Base-by-base conservation (phyloP, 768 basidiomycete genomes). In the Nidula microcarpa region DNA sequence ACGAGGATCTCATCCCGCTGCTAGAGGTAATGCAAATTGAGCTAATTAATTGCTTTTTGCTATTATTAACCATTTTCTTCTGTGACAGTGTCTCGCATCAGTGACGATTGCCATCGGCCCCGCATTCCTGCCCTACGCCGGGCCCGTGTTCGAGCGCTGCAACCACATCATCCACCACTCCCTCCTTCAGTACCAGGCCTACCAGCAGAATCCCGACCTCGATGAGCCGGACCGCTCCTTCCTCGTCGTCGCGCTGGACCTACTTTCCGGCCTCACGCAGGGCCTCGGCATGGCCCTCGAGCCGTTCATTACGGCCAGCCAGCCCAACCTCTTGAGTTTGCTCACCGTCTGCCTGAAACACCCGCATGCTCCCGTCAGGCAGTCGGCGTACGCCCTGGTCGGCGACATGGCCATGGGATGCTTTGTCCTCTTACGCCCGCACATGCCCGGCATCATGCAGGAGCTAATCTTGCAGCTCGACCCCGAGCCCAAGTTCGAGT, bases 351-450 rank as follows among this genome's bases (percentile, higher is more conserved):
- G 96, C 70, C 74, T 99, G 47, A 94, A 94, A 73, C 94, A 98
- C 70, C 94, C 94, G 18, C 94, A 98, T 68, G 90, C 96, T 9
- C 86, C 94, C 1, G 94, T 99, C 6, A 81, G 96, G 51, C 97
- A 98, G 70, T 95, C 93, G 1, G 94, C 94, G 13, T 97, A 98
- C 67, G 97, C 97, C n/a, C 85, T 99, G 8, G 90, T 99, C 33
- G 97, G 97, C 23, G 97, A 99, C 68, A 81, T 98, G 70, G 96
- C 97, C 2, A 98, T 99, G 84, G 89, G 91, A 43, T 96, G 94
- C 74, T 98, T 98, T 74, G 68, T 76, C 7, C 72, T 97, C 17
- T 77, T 99, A 59, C 84, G 91, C 41, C 91, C 93, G 1, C 84
- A 87, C 56, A 87, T 98, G 74, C 81, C 91, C 1, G 83, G 84